A percentile compares a stretch with the other conserved stretches of the same genome.
Conservation (phyloP, 768 basidiomycete genomes). For the Roridomyces roridus region DNA sequence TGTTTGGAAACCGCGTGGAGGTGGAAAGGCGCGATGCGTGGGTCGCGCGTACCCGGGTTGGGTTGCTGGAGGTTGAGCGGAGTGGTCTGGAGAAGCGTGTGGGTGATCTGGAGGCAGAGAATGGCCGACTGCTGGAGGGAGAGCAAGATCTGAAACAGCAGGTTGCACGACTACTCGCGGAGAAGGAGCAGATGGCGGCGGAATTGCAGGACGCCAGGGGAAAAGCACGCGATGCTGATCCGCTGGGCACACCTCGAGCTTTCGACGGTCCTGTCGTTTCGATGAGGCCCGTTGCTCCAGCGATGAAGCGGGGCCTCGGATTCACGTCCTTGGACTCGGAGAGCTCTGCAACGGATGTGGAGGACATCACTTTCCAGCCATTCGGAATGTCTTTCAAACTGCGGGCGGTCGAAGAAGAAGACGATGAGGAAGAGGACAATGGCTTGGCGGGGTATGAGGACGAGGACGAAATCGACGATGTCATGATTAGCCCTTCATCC, state of each 20-base stretch:
- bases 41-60: conserved; percentile 78
- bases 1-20: conserved; percentile 74
- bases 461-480: conserved; percentile 60
- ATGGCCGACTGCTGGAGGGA: conserved; percentile 39
- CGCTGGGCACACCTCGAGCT: conserved; percentile 49
- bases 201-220: conserved; percentile 64
- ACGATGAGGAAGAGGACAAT: conserved; percentile 60
- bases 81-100: conserved; percentile 56
- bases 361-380: conserved; percentile 49
- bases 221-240: conserved; percentile 35
- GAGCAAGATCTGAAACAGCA: conserved; percentile 43
- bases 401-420: conserved; percentile 64
- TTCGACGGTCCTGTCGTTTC: conserved; percentile 32
- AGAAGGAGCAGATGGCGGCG: conserved; percentile 46
- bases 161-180: conserved; percentile 37
- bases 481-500: conserved; percentile 55
- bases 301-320: conserved; percentile 53
- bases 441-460: conserved; percentile 74
- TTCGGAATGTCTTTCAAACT: conserved; percentile 51
- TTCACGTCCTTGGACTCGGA: conserved; percentile 69
- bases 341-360: conserved; percentile 73
- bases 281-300: conserved; percentile 26
- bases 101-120: conserved; percentile 34
- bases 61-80: conserved; percentile 73
- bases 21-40: conserved; percentile 83